These are phyloP conservation scores for Tephrocybe sp. DNA, from an alignment of 768 basidiomycete genomes.

Conservation along the genomic window DNA sequence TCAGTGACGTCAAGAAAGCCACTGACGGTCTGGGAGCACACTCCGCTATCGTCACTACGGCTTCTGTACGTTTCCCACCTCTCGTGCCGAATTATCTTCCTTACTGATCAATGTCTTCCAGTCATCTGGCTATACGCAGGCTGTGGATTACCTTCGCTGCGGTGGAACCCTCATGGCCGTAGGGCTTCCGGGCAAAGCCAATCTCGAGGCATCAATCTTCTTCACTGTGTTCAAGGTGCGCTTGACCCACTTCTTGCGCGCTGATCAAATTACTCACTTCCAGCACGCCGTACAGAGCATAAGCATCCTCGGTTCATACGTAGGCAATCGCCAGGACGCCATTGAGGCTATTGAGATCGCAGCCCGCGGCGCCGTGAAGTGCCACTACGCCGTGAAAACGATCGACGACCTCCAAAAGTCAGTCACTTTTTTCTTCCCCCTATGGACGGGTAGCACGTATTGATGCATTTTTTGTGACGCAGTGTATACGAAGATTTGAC, in stretches of 20 bases:
- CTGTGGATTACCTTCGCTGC: conserved; percentile 72
- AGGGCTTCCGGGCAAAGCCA: conserved; percentile 68
- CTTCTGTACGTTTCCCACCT: conserved; percentile 31
- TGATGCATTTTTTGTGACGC: background rate
- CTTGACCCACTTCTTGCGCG: background rate
- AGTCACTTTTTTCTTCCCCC: conserved; percentile 24
- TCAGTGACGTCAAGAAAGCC: conserved; percentile 59
- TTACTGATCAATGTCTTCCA: conserved; percentile 9
- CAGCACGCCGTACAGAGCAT: conserved; percentile 45
- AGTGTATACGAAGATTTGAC: conserved; percentile 42
- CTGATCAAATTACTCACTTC: too few species aligned
- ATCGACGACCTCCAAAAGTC: conserved; percentile 54
- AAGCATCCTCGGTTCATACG: conserved; percentile 53
- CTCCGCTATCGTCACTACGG: conserved; percentile 61
- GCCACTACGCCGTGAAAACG: conserved; percentile 45
- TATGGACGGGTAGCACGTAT: too few species aligned
- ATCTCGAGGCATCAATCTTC: conserved; percentile 63
- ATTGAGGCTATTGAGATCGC: conserved; percentile 80
- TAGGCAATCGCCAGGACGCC: conserved; percentile 82
- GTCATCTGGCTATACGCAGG: conserved; percentile 48
- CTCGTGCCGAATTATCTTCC: background rate
- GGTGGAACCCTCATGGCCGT: conserved; percentile 78
- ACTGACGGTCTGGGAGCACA: conserved; percentile 76
- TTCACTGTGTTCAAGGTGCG: conserved; percentile 64
- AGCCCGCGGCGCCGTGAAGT: conserved; percentile 66